These are phyloP conservation scores for Russula vinacea DNA, from an alignment of 768 basidiomycete species.

Conservation along the genomic window DNA sequence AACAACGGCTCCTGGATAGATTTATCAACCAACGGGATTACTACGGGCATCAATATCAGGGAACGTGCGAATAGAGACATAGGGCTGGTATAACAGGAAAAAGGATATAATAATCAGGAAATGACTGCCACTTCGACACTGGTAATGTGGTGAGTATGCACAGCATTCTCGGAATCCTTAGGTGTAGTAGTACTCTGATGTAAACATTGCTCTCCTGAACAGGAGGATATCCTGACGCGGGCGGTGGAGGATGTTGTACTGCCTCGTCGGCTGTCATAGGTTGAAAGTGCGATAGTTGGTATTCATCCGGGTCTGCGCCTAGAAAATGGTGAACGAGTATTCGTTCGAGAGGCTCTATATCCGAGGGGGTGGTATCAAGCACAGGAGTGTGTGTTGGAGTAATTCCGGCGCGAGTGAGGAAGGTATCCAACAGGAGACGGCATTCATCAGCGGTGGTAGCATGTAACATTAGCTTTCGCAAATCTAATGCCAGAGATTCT, in stretches of 20 bases:
- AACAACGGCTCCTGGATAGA: not conserved
- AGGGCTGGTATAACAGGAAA: slow-evolving; percentile 7
- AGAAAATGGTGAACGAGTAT: slow-evolving; percentile 21
- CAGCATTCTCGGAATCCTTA: slow-evolving; percentile 10
- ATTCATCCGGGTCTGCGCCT: slow-evolving; percentile 15
- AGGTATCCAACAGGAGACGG: slow-evolving; percentile 79
- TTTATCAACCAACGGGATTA: slow-evolving; percentile 5
- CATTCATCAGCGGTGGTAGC: slow-evolving; percentile 82
- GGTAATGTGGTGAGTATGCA: slow-evolving; percentile 12
- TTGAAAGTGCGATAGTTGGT: not conserved
- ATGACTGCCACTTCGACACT: slow-evolving; percentile 13
- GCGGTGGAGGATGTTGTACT: not conserved
- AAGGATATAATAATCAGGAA: slow-evolving; percentile 20
- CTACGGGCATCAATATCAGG: not conserved
- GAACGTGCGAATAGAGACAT: not conserved
- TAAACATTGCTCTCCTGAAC: slow-evolving; percentile 5
- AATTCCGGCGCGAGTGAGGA: slow-evolving; percentile 46
- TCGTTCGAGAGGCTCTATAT: slow-evolving; percentile 20
- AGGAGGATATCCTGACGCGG: not conserved
- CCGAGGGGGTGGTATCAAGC: slow-evolving; percentile 27
- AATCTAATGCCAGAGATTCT: slow-evolving; percentile 54
- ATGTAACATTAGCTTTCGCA: slow-evolving; percentile 61
- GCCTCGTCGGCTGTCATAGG: slow-evolving; percentile 1
- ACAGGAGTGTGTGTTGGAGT: slow-evolving; percentile 34
- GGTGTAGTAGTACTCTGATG: slow-evolving; percentile 1